phyloP scores from a whole-genome alignment of 805 yeast species.

The Barnettozyma siamensis region DNA sequence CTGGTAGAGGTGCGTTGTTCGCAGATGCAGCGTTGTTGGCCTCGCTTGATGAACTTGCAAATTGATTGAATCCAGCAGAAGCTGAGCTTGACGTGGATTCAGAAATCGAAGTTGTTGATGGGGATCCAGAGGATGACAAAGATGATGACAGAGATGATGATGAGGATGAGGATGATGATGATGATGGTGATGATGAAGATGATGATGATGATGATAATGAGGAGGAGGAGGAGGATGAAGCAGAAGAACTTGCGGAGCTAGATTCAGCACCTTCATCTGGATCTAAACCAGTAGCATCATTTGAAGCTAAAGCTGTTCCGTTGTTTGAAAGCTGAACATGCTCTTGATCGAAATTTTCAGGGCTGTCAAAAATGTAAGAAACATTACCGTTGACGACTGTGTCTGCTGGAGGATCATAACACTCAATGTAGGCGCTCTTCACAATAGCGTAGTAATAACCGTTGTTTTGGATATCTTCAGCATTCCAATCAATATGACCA shows the following conservation, averaged over 20 bases:
- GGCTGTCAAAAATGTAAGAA: constrained; percentile 49
- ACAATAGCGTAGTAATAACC: constrained; percentile 77
- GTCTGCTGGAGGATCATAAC: constrained; percentile 68
- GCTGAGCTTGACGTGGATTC: constrained; percentile 6
- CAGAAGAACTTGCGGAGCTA: not conserved
- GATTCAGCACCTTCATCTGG: constrained; percentile 32
- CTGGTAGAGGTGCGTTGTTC: too few species aligned
- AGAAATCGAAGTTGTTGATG: not conserved
- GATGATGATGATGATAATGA: constrained; percentile 16
- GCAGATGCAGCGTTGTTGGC: too few species aligned
- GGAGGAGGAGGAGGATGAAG: not conserved
- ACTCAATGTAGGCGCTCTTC: constrained; percentile 51
- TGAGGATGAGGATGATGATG: constrained; percentile 10
- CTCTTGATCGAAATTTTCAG: constrained; percentile 42
- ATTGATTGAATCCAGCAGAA: constrained; percentile 8
- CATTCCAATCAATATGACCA: constrained; percentile 79
- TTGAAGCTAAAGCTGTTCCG: constrained; percentile 50
- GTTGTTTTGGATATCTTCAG: constrained; percentile 60
- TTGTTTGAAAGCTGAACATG: constrained; percentile 58
- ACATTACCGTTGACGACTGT: constrained; percentile 39
- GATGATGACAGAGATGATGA: constrained; percentile 1
- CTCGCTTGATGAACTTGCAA: not conserved
- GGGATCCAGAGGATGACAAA: not conserved
- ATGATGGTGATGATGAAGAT: constrained; percentile 8
- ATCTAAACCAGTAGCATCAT: constrained; percentile 63